These are phyloP conservation scores for Coleophoma cylindrospora DNA, from an alignment of 2,329 filamentous ascomycete genomes.

Conservation along the genomic window DNA sequence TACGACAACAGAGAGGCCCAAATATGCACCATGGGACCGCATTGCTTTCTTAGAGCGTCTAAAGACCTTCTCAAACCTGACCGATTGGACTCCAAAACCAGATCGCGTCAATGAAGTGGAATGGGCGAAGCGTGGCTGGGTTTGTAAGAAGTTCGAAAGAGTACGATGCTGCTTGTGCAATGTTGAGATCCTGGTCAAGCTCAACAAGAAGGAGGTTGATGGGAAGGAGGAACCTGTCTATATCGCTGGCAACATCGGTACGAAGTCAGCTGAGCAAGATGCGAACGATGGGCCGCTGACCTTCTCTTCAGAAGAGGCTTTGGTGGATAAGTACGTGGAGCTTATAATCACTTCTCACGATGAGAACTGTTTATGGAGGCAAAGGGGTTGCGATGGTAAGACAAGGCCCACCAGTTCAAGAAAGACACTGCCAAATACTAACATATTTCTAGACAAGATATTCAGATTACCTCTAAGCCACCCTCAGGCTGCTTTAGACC, in stretches of 20 bases:
- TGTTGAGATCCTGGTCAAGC: constrained; percentile 76
- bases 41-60: constrained; percentile 75
- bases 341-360: constrained; percentile 72
- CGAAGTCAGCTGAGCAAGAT: constrained; percentile 15
- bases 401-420: constrained; percentile 21
- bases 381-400: constrained; percentile 79
- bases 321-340: constrained; percentile 72
- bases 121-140: constrained; percentile 93
- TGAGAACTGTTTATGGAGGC: constrained; percentile 81
- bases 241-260: constrained; percentile 56
- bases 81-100: constrained; percentile 91
- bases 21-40: constrained; percentile 83
- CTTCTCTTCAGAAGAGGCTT: constrained; percentile 44
- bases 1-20: constrained; percentile 40
- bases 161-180: constrained; percentile 84
- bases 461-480: constrained; percentile 61
- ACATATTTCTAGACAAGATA: constrained; percentile 42
- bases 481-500: constrained; percentile 49
- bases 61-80: constrained; percentile 85
- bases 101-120: constrained; percentile 80
- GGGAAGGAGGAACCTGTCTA: constrained; percentile 48
- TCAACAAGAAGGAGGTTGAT: constrained; percentile 57
- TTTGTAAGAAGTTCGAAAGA: constrained; percentile 76
- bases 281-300: constrained; percentile 16
- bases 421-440: constrained; percentile 13